Base-by-base conservation (phyloP, 495 filamentous ascomycete species). In the Talaromyces wortmannii region DNA sequence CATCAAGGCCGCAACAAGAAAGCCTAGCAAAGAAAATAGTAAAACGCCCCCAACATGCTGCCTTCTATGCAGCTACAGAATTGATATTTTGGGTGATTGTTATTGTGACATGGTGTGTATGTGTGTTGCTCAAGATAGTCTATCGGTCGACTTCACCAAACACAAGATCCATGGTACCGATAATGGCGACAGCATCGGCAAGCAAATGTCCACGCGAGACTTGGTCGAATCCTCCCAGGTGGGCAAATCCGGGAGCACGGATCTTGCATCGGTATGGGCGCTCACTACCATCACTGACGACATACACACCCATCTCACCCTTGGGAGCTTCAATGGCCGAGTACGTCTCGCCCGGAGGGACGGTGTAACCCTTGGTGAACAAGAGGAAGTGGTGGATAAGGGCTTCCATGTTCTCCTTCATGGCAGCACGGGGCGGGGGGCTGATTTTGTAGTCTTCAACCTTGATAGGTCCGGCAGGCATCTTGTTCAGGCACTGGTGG, bases 401-500 rank as follows among this genome's bases (percentile, higher is more conserved):
- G 17, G 94, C 92, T 72, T 99, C 94, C 95, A 99, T 99, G 75
- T 99, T 88, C 81, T 99, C 94, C 81, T 99, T 99, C 94, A 99
- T 99, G 60, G 94, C 95, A n/a, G 86, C 82, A 64, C 94, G 84
- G 12, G 94, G 94, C 42, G 94, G 94, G 7, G 94, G 94, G n/a
- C 88, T 87, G 69, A 99, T 84, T 81, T 98, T 98, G 81, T 97
- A 98, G 75, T 98, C 94, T 73, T 98, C 94, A 42, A 97, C 91
- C 54, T 90, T 83, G 64, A 97, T 82, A 18, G 94, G 92, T 18
- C 94, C 94, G 32, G 90, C 78, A 15, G 95, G 92, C 90, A 99
- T 99, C 81, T 97, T 88, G 80, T 99, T 97, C 56, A 99, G 74
- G 71, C 95, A 97, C 77, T 99, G 94, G 78, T 95, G 86, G 67